Evolutionary conservation across 2,329 filamentous ascomycete species (phyloP), one percentile per base, ranked within the genome.

Genomic region (Nannizziopsis barbatae): DNA sequence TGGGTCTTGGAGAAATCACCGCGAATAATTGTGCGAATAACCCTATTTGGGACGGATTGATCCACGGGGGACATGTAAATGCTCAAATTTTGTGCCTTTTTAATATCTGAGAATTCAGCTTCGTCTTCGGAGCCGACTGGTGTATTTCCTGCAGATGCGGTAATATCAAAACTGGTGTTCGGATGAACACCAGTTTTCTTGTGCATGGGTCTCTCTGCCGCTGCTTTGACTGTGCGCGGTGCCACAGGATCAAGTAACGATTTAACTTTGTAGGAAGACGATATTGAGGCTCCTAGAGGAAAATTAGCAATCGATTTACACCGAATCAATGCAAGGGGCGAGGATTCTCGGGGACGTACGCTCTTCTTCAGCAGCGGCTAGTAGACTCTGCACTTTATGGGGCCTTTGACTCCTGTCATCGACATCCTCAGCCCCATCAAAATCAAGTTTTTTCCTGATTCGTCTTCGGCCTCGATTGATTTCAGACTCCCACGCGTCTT

Each of bases 21-120:
- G 11, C 92, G 83, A 55, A 95, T 83, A 52, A 96, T 85, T 53
- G 93, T 92, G 15, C 88, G 83, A 20, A 96, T 84, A 8, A 86
- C 84, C 33, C 92, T 82, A 62, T 90, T 83, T 1, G 81, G 81
- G 1, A 82, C 85, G 9, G 81, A 83, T 52, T 84, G 79, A 52
- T 72, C 69, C 38, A 95, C 81, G 5, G 83, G 77, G 0, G 88
- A 95, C 68, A 89, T 81, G 43, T 81, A 81, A 52, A 96, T 77
- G 1, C 81, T 77, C 42, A 98, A 75, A 54, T 84, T 86, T 65
- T 96, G 92, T 0, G 92, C 92, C 31, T 83, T 79, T 65, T 84
- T 86, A 57, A 96, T 86, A 56, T 95, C 89, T 22, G 80, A 81
- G 42, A 89, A 73, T 50, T 93, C 86, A 18, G 83, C 83, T 62